Evolutionary conservation across 768 basidiomycete species (phyloP).

Genomic region (Tubosaeta sp.): DNA sequence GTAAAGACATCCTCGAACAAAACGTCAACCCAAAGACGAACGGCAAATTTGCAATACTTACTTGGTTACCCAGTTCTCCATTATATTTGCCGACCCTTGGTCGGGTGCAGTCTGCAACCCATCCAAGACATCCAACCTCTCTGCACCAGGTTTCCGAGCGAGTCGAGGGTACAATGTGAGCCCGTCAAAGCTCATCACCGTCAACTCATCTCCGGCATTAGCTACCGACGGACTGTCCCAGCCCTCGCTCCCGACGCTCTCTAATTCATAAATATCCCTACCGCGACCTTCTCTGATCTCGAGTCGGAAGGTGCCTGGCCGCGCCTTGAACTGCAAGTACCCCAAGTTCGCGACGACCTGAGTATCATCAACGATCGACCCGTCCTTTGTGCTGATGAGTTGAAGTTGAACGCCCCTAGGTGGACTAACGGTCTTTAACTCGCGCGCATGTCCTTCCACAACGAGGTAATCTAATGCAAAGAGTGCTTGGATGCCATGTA

Average conservation of each 20-base stretch:
- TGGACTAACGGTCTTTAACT: conserved; percentile 55
- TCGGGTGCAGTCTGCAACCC: conserved; percentile 34
- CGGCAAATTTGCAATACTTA: conserved; percentile 25
- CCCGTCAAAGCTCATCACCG: conserved; percentile 87
- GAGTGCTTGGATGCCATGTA: conserved; percentile 59
- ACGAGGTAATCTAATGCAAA: conserved; percentile 91
- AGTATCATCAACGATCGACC: conserved; percentile 68
- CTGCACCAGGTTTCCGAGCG: conserved; percentile 67
- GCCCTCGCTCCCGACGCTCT: conserved; percentile 85
- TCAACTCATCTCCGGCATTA: conserved; percentile 68
- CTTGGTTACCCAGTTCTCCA: conserved; percentile 52
- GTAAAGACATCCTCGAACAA: no score
- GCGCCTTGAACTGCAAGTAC: conserved; percentile 93
- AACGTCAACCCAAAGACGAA: conserved; percentile 4
- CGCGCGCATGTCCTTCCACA: conserved; percentile 92
- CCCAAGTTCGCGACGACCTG: conserved; percentile 93
- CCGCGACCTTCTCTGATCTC: conserved; percentile 82
- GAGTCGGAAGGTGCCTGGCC: conserved; percentile 81
- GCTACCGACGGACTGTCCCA: conserved; percentile 76
- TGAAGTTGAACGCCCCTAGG: conserved; percentile 92
- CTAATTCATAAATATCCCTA: conserved; percentile 72
- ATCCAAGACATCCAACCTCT: conserved; percentile 73
- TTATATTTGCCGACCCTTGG: conserved; percentile 34
- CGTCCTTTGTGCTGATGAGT: conserved; percentile 47
- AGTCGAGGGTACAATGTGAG: conserved; percentile 84